Conservation (phyloP, 2,329 filamentous ascomycete species). For the Xylaria sp. region DNA sequence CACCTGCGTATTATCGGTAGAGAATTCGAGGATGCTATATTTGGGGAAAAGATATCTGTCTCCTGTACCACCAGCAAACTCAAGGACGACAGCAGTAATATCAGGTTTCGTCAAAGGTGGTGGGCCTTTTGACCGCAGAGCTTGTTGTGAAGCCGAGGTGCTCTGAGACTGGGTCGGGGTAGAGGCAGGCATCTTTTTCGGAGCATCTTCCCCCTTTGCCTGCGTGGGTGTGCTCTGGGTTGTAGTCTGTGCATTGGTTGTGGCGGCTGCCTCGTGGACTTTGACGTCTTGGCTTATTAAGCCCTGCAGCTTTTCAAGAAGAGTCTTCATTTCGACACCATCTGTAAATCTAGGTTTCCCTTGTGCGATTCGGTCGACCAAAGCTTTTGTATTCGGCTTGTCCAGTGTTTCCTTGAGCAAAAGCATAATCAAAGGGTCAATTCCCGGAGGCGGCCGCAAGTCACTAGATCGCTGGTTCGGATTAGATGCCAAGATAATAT, state of each 20-base stretch:
- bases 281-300: conserved; percentile 54
- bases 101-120: conserved; percentile 66
- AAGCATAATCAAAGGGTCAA: conserved; percentile 66
- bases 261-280: conserved; percentile 32
- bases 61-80: conserved; percentile 73
- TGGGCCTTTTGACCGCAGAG: conserved; percentile 70
- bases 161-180: conserved; percentile 37
- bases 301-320: conserved; percentile 61
- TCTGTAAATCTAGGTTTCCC: conserved; percentile 63
- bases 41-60: conserved; percentile 84
- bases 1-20: conserved; percentile 65
- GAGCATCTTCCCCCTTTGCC: conserved; percentile 49
- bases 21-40: conserved; percentile 78
- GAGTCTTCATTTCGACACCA: conserved; percentile 64
- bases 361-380: conserved; percentile 66
- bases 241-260: conserved; percentile 30
- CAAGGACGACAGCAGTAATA: conserved; percentile 74
- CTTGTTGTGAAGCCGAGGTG: conserved; percentile 57
- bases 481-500: conserved; percentile 69
- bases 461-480: conserved; percentile 65
- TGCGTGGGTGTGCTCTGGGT: conserved; percentile 46
- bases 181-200: conserved; percentile 47
- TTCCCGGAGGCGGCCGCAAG: conserved; percentile 63
- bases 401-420: conserved; percentile 69
- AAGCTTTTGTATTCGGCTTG: conserved; percentile 59